phyloP scores from a whole-genome alignment of 2,329 filamentous ascomycete species.

The Biscogniauxia marginata region DNA sequence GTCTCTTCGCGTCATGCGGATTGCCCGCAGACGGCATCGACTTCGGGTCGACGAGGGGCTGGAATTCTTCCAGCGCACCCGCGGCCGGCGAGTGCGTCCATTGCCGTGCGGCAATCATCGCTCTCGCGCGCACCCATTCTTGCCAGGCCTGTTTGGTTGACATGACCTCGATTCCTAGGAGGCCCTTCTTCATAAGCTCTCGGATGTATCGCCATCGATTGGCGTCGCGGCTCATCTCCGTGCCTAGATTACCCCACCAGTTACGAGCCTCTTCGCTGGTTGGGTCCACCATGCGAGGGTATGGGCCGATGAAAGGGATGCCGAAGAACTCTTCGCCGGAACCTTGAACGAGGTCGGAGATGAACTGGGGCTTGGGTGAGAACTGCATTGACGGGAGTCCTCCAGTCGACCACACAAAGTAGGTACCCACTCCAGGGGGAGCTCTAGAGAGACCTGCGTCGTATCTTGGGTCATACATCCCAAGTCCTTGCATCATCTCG shows the following conservation, averaged over 20 bases:
- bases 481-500: background rate
- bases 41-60: too few relatives aligned
- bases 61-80: too few relatives aligned
- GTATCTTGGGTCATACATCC: background rate
- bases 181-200: background rate
- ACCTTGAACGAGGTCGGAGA: background rate
- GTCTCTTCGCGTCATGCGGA: too few relatives aligned
- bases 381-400: background rate
- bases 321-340: background rate
- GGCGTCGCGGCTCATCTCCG: background rate
- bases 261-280: background rate
- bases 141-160: background rate
- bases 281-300: background rate
- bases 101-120: background rate
- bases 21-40: too few relatives aligned
- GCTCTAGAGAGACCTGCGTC: background rate
- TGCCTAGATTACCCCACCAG: background rate
- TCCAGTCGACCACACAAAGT: background rate
- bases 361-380: background rate
- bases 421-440: background rate
- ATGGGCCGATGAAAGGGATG: background rate
- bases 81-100: too few relatives aligned
- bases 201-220: background rate
- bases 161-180: background rate
- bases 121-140: background rate